Evolutionary conservation across 2,329 filamentous ascomycete species (phyloP).

Genomic region (Aureobasidium mangrovei): DNA sequence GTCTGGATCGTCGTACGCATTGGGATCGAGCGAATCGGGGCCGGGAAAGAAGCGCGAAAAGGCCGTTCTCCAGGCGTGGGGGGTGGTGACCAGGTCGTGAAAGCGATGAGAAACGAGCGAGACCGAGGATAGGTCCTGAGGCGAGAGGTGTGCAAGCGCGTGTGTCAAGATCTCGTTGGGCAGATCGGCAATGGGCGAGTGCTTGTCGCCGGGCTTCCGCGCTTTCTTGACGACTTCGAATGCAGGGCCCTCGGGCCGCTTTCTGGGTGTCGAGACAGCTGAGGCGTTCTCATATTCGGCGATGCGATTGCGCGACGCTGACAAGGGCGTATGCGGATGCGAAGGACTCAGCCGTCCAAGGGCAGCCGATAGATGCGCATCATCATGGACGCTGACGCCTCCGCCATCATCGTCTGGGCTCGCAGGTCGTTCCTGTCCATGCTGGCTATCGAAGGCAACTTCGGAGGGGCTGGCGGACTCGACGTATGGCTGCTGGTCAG

Average conservation of each 20-base stretch:
- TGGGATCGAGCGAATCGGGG: constrained; percentile 46
- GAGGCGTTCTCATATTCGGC: constrained; percentile 47
- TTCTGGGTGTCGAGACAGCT: constrained; percentile 29
- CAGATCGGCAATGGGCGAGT: constrained; percentile 49
- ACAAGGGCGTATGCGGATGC: constrained; percentile 17
- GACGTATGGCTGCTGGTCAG: constrained; percentile 37
- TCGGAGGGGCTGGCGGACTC: constrained; percentile 31
- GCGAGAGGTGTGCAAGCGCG: constrained; percentile 80
- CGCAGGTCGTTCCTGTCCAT: constrained; percentile 47
- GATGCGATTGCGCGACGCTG: constrained; percentile 36
- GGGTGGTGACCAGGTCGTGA: constrained; percentile 76
- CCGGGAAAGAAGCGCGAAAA: constrained; percentile 88
- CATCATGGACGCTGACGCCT: constrained; percentile 18
- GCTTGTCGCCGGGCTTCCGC: constrained; percentile 36
- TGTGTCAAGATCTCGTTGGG: constrained; percentile 93
- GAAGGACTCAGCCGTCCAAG: constrained; percentile 24
- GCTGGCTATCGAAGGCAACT: constrained; percentile 39
- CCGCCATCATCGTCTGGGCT: constrained; percentile 28
- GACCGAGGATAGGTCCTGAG: constrained; percentile 71
- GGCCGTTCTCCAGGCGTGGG: constrained; percentile 87
- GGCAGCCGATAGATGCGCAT: constrained; percentile 22
- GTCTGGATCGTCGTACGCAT: constrained; percentile 34
- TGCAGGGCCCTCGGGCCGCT: constrained; percentile 34
- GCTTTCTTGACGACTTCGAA: constrained; percentile 46
- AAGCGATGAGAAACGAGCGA: constrained; percentile 83